Evolutionary conservation across 2,329 filamentous ascomycete species (phyloP), one percentile per base, ranked within the genome.

Genomic region (Pseudogymnoascus sp.): DNA sequence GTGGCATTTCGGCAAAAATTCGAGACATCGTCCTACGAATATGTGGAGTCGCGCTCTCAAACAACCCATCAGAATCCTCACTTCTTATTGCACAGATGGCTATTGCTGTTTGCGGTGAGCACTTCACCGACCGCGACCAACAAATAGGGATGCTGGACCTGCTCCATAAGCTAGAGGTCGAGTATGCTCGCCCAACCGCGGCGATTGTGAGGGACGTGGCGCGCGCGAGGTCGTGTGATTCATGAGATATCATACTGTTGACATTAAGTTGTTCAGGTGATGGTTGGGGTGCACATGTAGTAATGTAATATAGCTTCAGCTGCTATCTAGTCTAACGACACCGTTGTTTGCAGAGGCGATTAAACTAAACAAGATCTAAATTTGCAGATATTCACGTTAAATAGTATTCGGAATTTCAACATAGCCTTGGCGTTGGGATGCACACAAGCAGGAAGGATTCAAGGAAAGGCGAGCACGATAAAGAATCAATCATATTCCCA

Each of bases 1-100:
- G 41, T 45, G 41, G 41, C 18, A 45, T 45, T 45, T 45, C 41
- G 37, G 59, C 21, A 45, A 28, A 61, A 41, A 43, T 61, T 43
- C 38, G 59, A 21, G 43, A 25, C 14, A 45, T 45, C 4, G 41
- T 45, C 41, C 18, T 45, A 14, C 41, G 41, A 45, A 45, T 45
- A 45, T 45, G 41, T 45, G 41, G 41, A 23, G n/a, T 45, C 23
- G 41, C 41, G 41, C 41, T 45, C 18, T 45, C 41, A 45, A 45
- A 45, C 11, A 45, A 45, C 41, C 41, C 18, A 45, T 45, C 18
- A 4, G 41, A 45, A 45, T 45, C 41, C 7, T 45, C 41, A 45
- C 41, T 45, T 45, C 41, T 45, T 45, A 21, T 45, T 23, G 41
- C 41, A 45, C 41, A 45, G 41, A 45, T 45, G 41, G 41, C 41